Evolutionary conservation across 306 rosid species (phyloP).

Genomic region (Macrotyloma uniflorum): DNA sequence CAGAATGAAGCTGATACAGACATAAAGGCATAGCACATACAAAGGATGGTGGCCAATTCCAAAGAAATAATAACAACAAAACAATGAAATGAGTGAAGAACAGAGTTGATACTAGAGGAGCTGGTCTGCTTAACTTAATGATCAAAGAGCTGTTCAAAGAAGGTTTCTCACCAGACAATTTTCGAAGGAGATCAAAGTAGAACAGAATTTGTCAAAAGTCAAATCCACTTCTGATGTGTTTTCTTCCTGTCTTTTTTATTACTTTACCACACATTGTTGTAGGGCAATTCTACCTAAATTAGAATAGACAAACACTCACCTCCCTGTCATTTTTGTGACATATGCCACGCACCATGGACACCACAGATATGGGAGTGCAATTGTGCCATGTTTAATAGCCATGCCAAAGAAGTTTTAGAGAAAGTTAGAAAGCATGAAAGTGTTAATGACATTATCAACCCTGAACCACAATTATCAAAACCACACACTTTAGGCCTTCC

Average conservation of each 20-base stretch:
- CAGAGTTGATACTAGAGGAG: background rate
- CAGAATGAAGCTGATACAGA: constrained; percentile 25
- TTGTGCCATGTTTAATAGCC: background rate
- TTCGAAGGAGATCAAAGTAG: background rate
- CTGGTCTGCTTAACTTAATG: background rate
- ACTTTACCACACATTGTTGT: constrained; percentile 12
- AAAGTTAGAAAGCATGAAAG: background rate
- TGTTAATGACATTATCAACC: background rate
- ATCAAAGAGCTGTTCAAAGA: background rate
- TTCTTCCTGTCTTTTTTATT: background rate
- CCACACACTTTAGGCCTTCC: background rate
- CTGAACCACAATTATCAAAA: constrained; percentile 26
- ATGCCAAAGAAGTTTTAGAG: background rate
- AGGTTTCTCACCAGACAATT: background rate
- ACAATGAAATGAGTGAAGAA: background rate
- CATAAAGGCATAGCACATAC: constrained; percentile 20
- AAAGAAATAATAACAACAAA: background rate
- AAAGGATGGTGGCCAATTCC: background rate
- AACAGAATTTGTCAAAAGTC: background rate
- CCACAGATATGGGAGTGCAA: background rate
- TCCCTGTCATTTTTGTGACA: background rate
- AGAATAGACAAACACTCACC: background rate
- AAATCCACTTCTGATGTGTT: background rate
- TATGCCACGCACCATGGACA: background rate
- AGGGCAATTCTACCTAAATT: background rate